Conservation (phyloP, 2,329 filamentous ascomycete genomes). For the Colletotrichum tofieldiae region DNA sequence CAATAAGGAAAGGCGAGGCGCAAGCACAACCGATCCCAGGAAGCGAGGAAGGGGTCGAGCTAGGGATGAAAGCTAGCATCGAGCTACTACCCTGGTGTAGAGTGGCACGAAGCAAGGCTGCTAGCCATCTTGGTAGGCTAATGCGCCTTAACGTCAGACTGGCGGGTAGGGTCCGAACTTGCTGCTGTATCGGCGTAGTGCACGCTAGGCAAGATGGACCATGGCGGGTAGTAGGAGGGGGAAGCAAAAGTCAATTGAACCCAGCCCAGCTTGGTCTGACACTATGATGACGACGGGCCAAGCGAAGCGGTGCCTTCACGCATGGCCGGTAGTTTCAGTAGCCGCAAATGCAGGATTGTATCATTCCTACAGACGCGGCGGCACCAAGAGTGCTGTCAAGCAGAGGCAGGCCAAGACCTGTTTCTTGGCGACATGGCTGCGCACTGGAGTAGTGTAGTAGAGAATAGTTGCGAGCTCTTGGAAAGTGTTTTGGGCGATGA, state of each 20-base stretch:
- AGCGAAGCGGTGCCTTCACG: slow-evolving; percentile 2
- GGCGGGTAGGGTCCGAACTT: slow-evolving; percentile 8
- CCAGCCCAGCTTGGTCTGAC: background rate
- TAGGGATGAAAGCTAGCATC: background rate
- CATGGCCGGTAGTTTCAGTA: background rate
- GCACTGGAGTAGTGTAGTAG: background rate
- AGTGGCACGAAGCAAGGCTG: background rate
- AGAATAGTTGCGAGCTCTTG: background rate
- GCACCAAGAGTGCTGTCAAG: background rate
- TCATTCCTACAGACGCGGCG: slow-evolving; percentile 1
- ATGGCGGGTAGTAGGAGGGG: background rate
- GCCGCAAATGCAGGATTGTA: slow-evolving; percentile 9
- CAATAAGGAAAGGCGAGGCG: background rate
- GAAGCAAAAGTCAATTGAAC: slow-evolving; percentile 13
- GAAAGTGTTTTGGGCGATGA: background rate
- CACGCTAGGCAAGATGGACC: background rate
- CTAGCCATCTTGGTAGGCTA: background rate
- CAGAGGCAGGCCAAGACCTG: slow-evolving; percentile 7
- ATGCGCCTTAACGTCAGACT: background rate
- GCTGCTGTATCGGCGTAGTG: background rate
- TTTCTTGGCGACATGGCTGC: slow-evolving; percentile 12
- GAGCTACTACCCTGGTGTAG: background rate
- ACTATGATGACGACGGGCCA: background rate
- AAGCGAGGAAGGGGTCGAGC: background rate
- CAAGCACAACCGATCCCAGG: background rate